Evolutionary conservation across 805 yeast species (phyloP), one percentile per base, ranked within the genome.

Genomic region (Barnettozyma vustinii): DNA sequence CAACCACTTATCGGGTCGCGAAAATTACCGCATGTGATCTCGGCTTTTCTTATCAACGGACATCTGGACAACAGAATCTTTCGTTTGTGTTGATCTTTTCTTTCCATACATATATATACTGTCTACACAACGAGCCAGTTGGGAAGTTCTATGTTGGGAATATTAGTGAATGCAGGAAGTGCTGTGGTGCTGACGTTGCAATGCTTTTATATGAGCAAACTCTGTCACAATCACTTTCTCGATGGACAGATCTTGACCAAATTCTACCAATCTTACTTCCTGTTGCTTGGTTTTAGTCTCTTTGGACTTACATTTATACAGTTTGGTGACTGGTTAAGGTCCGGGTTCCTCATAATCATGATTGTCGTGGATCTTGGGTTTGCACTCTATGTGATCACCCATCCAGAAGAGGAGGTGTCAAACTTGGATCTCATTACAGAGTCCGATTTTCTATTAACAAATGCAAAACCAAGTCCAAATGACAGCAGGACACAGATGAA

Each of bases 171-270:
- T n/a, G n/a, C 33, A 9, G 44, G 48, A 9, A n/a, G 41, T 5
- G 37, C 37, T 8, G 15, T 16, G 4, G 8, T 43, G 5, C 9
- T 43, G 5, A 10, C 41, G 5, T 7, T 23, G 1, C 50, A 47
- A 37, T 32, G 50, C 26, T 47, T 47, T 33, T 47, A 47, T 26
- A 47, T 47, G 50, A 8, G 41, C 3, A 39, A 26, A 16, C 20
- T 47, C 12, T 43, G 44, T 6, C 26, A 32, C 4, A 47, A 47
- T 18, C 41, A 43, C 9, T 44, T 42, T 21, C 47, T 47, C 3
- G 50, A 47, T 40, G 50, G 50, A 3, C 9, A 8, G 0, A 4
- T 19, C 2, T 32, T 39, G 30, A 42, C 37, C 12, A 40, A 20
- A 13, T 40, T 47, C n/a, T 47, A 47, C 13, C 26, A 35, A 10